A percentile compares a stretch with the other conserved stretches of the same genome.
phyloP scores from a whole-genome alignment of 2,329 filamentous ascomycete species.

The Rhinocladiella mackenziei region DNA sequence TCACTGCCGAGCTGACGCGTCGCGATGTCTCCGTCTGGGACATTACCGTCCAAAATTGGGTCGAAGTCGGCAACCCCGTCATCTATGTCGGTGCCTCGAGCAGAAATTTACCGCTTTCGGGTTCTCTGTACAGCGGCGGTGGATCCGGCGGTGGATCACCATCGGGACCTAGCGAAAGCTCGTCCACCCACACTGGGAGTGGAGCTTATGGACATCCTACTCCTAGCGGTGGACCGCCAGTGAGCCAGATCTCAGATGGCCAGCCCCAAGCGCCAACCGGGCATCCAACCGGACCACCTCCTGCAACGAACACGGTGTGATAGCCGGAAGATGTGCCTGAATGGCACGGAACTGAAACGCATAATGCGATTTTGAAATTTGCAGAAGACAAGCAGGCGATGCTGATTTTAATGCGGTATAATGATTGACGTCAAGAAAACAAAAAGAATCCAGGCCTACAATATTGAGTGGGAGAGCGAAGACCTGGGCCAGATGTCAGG shows the following conservation, averaged over 20 bases:
- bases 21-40: constrained; percentile 90
- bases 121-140: constrained; percentile 32
- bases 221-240: constrained; percentile 9
- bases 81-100: constrained; percentile 59
- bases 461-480: too few relatives aligned
- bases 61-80: constrained; percentile 53
- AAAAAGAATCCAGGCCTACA: too few relatives aligned
- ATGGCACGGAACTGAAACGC: neutral
- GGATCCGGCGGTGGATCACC: constrained; percentile 5
- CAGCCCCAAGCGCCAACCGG: constrained; percentile 25
- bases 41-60: constrained; percentile 74
- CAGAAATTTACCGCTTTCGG: constrained; percentile 51
- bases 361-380: too few relatives aligned
- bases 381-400: too few relatives aligned
- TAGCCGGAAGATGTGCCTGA: too few relatives aligned
- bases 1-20: constrained; percentile 66
- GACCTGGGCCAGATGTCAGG: too few relatives aligned
- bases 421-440: too few relatives aligned
- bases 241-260: constrained; percentile 22
- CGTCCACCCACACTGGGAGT: constrained; percentile 4
- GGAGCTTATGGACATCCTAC: constrained; percentile 13
- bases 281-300: constrained; percentile 26
- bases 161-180: constrained; percentile 1
- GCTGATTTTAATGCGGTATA: too few relatives aligned
- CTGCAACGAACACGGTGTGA: neutral